Conservation (phyloP, 106 monocot species). For the Dendrobium chrysotoxum region DNA sequence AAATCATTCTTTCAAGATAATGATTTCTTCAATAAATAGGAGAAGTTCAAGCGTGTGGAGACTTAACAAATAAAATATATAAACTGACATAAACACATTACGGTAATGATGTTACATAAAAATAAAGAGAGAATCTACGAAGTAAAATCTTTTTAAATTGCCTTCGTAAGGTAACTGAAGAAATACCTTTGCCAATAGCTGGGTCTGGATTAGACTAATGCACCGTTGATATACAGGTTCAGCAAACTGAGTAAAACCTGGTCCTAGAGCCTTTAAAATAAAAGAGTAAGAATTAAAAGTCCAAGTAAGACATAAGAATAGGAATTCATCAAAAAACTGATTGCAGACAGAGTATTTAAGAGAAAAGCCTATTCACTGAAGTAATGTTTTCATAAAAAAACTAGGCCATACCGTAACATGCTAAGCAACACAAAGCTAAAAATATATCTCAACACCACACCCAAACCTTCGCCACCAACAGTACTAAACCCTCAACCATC, state of each 20-base stretch:
- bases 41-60: background rate
- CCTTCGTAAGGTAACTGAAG: background rate
- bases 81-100: background rate
- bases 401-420: background rate
- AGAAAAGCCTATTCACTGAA: background rate
- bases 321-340: background rate
- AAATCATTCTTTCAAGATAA: background rate
- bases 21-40: background rate
- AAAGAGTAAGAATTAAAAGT: background rate
- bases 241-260: conserved; percentile 91
- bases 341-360: background rate
- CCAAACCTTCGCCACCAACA: too few relatives aligned
- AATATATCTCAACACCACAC: too few relatives aligned
- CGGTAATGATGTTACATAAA: background rate
- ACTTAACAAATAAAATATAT: background rate
- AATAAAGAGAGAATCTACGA: background rate
- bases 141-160: background rate
- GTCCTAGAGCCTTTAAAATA: conserved; percentile 71
- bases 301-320: background rate
- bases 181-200: conserved; percentile 80
- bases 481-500: too few relatives aligned
- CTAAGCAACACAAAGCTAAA: background rate
- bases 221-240: conserved; percentile 91
- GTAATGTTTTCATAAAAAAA: background rate
- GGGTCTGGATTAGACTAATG: conserved; percentile 72